phyloP scores from a whole-genome alignment of 2,329 filamentous ascomycete species.

The Orbilia ellipsospora region DNA sequence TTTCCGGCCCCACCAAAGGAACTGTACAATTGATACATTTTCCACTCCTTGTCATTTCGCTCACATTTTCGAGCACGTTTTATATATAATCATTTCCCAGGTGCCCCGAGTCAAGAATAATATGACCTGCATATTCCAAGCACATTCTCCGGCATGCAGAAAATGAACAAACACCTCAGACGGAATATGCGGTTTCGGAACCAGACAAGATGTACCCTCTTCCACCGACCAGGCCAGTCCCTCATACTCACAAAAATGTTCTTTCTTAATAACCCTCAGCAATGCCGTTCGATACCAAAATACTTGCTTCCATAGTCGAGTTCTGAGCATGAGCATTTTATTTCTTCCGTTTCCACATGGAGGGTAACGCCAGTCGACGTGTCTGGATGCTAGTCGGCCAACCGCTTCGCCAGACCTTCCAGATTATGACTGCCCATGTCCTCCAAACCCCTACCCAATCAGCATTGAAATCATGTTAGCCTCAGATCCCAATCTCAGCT shows the following conservation, averaged over 20 bases:
- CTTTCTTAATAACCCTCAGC: no score
- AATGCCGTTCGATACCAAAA: no score
- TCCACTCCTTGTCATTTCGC: neutral
- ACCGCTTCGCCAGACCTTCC: constrained; percentile 1
- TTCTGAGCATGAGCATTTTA: no score
- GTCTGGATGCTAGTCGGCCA: neutral
- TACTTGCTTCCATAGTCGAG: no score
- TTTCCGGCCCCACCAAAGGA: constrained; percentile 12
- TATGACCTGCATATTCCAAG: constrained; percentile 48
- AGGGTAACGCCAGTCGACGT: constrained; percentile 3
- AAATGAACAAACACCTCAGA: constrained; percentile 8
- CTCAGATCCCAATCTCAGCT: constrained; percentile 4
- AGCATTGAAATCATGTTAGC: neutral
- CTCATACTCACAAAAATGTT: no score
- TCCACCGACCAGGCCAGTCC: neutral
- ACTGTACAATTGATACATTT: constrained; percentile 7
- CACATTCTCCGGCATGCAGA: constrained; percentile 39
- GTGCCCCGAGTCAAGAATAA: constrained; percentile 4
- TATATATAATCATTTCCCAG: neutral
- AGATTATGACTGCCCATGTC: neutral
- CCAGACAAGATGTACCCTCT: neutral
- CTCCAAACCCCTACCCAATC: neutral
- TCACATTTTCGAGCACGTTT: neutral
- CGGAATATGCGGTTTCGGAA: no score
- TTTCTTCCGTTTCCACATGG: neutral